phyloP scores from a whole-genome alignment of 139 green algal genomes.

The Chlamydomonas asymmetrica region DNA sequence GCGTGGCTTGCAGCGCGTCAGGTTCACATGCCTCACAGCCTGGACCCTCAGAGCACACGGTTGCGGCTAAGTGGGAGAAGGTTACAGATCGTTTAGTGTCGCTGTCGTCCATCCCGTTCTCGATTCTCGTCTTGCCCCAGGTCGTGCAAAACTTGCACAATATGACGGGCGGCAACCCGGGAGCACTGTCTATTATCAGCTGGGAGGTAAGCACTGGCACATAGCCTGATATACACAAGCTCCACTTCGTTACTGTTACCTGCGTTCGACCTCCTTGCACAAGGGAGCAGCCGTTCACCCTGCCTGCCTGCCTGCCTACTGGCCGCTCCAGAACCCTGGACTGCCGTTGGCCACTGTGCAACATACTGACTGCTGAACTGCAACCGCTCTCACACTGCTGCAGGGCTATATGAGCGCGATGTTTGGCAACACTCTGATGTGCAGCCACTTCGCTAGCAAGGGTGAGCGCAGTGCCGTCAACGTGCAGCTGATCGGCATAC shows the following conservation, averaged over 20 bases:
- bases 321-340: conserved; percentile 5
- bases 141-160: conserved; percentile 71
- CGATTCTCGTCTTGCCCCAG: conserved; percentile 72
- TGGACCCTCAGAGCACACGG: too few species aligned
- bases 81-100: conserved; percentile 48
- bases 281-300: too few species aligned
- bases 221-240: too few species aligned
- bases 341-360: too few species aligned
- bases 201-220: conserved; percentile 54
- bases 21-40: too few species aligned
- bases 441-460: conserved; percentile 71
- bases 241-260: too few species aligned
- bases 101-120: conserved; percentile 58
- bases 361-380: not conserved
- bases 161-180: conserved; percentile 52
- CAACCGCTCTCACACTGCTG: not conserved
- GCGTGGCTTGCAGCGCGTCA: too few species aligned
- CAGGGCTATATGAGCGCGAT: conserved; percentile 65
- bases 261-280: too few species aligned
- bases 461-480: conserved; percentile 65
- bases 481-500: conserved; percentile 74
- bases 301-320: not conserved
- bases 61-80: conserved; percentile 40
- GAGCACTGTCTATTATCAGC: conserved; percentile 58
- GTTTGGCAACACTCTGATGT: conserved; percentile 76